phyloP scores from a whole-genome alignment of 305 asterid genomes.

The Fraxinus greggii region DNA sequence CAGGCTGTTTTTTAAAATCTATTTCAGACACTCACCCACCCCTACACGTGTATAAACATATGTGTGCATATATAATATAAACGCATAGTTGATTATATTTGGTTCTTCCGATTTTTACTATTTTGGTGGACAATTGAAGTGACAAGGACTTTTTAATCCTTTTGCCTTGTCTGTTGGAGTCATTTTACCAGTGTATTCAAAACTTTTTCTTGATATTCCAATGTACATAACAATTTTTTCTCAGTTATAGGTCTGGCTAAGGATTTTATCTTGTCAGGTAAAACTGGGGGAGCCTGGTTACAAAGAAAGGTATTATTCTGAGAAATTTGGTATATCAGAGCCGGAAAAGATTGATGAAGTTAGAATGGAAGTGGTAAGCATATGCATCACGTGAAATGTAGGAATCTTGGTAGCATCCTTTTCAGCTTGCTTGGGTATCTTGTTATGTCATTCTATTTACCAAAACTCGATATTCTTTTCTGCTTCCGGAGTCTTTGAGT shows the following conservation, averaged over 20 bases:
- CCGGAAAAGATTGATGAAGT: constrained; percentile 65
- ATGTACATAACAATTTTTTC: not conserved
- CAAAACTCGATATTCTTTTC: not conserved
- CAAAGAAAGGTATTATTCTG: constrained; percentile 88
- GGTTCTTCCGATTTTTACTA: not conserved
- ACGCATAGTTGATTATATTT: not conserved
- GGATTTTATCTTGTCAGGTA: constrained; percentile 52
- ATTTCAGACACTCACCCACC: not conserved
- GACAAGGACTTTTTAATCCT: not conserved
- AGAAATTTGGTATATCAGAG: constrained; percentile 70
- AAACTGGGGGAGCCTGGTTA: constrained; percentile 97
- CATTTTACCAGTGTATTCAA: not conserved
- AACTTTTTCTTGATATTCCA: not conserved
- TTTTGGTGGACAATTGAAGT: not conserved
- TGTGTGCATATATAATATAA: not conserved
- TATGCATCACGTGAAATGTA: constrained; percentile 17
- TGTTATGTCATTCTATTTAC: not conserved
- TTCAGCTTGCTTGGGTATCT: not conserved
- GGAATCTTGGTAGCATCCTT: constrained; percentile 15
- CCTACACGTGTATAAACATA: not conserved
- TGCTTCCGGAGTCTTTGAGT: not conserved
- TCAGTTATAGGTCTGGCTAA: constrained; percentile 21
- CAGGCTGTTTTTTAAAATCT: not conserved
- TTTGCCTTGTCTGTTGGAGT: not conserved
- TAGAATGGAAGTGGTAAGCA: constrained; percentile 74